Conservation (phyloP, 2,329 filamentous ascomycete genomes). For the Neoscytalidium dimidiatum region DNA sequence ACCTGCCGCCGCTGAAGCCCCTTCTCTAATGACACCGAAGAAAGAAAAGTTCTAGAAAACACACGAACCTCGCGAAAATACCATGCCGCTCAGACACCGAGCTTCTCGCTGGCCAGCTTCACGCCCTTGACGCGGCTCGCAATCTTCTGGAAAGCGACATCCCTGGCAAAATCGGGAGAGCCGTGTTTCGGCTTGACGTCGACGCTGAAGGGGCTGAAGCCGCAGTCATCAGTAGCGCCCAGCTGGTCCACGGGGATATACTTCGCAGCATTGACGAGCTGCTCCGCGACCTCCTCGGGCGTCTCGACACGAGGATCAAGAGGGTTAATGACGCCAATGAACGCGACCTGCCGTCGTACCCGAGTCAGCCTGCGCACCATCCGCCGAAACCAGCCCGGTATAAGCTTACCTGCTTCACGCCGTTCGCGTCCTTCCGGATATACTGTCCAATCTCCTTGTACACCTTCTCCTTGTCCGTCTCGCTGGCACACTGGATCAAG, state of each 20-base stretch:
- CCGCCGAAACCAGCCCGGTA: background rate
- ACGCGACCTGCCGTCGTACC: conserved; percentile 25
- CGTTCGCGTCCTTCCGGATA: conserved; percentile 33
- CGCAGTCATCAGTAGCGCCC: conserved; percentile 35
- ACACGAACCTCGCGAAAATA: no score
- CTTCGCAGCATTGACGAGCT: conserved; percentile 30
- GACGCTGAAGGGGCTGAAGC: conserved; percentile 33
- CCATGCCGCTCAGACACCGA: conserved; percentile 29
- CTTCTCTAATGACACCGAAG: conserved; percentile 4
- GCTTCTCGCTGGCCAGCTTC: conserved; percentile 29
- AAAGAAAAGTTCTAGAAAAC: no score
- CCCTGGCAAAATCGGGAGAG: conserved; percentile 32
- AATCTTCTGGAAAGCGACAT: conserved; percentile 35
- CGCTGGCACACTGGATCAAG: conserved; percentile 33
- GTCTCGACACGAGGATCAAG: conserved; percentile 33
- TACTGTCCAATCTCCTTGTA: conserved; percentile 32
- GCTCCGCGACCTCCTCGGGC: conserved; percentile 31
- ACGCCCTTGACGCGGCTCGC: conserved; percentile 30
- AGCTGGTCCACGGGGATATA: conserved; percentile 32
- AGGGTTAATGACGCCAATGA: conserved; percentile 34
- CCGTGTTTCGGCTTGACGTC: conserved; percentile 34
- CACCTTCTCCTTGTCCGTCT: conserved; percentile 31
- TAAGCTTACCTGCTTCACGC: conserved; percentile 27
- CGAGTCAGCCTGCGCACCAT: background rate
- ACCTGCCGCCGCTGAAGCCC: background rate